Conservation (phyloP, 202 grass and related monocot species). For the Tripidium arundinaceum region DNA sequence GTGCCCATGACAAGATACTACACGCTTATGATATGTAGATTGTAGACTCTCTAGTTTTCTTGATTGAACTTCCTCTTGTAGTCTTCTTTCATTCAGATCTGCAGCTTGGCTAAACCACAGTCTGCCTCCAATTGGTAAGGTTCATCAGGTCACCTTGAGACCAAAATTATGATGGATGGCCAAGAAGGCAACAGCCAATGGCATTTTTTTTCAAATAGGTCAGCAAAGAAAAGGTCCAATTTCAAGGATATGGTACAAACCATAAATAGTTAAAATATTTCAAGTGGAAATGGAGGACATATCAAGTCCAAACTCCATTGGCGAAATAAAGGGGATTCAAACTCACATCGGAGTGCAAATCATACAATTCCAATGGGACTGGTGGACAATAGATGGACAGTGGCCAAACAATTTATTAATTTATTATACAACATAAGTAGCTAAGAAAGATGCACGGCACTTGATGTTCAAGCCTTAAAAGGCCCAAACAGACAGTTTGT, state of each 20-base stretch:
- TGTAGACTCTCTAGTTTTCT: not conserved
- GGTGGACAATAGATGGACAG: not conserved
- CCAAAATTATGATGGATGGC: not conserved
- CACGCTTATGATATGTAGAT: not conserved
- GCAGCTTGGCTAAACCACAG: not conserved
- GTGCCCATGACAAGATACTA: not conserved
- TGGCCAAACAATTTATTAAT: not conserved
- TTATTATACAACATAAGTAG: not conserved
- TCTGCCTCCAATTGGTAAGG: not conserved
- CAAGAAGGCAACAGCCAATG: not conserved
- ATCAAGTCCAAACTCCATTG: not conserved
- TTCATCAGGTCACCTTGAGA: not conserved
- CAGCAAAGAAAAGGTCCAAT: not conserved
- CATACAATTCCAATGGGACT: not conserved
- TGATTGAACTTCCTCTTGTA: conserved; percentile 20
- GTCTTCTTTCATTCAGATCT: conserved; percentile 1
- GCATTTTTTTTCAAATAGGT: not conserved
- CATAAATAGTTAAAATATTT: no score
- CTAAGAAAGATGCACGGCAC: not conserved
- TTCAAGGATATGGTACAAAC: not conserved
- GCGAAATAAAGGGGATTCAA: not conserved
- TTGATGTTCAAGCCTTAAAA: not conserved
- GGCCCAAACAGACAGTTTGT: not conserved
- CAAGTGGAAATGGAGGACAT: not conserved
- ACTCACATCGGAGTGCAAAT: not conserved